Conservation (phyloP, 1,284 basidiomycete genomes). For the Trametes polyzona region DNA sequence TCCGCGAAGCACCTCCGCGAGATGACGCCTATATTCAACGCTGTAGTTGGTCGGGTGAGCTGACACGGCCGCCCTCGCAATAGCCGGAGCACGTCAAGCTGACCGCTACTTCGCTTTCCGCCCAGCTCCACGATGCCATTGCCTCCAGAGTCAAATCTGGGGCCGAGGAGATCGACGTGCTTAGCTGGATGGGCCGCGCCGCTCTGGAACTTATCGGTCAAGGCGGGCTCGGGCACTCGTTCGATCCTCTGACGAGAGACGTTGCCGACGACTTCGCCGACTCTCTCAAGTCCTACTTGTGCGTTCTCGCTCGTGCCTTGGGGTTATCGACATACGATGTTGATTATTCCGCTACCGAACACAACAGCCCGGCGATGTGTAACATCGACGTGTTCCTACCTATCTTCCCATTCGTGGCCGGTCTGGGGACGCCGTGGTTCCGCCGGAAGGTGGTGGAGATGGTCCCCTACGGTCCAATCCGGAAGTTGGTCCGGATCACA, state of each 20-base stretch:
- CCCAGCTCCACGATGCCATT: conserved; percentile 29
- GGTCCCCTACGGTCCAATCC: too few species aligned
- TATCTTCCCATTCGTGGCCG: too few species aligned
- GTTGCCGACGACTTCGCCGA: conserved; percentile 31
- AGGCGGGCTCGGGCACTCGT: conserved; percentile 44
- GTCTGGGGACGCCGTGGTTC: too few species aligned
- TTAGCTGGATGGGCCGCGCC: conserved; percentile 40
- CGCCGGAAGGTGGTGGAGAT: too few species aligned
- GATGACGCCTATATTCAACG: conserved; percentile 8
- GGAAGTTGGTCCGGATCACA: too few species aligned
- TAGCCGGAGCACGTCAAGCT: background rate
- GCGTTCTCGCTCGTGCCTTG: background rate
- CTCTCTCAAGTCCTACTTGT: conserved; percentile 27
- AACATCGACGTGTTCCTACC: background rate
- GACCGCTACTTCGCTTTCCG: too few species aligned
- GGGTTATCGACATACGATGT: too few species aligned
- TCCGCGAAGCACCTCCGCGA: conserved; percentile 8
- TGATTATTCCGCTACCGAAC: background rate
- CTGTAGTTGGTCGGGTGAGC: background rate
- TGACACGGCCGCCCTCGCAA: background rate
- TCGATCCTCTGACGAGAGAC: conserved; percentile 38
- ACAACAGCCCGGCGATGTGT: background rate
- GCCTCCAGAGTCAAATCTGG: conserved; percentile 21
- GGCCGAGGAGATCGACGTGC: conserved; percentile 37
- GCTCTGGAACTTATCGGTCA: conserved; percentile 46